phyloP scores from a whole-genome alignment of 2,329 filamentous ascomycete genomes.

The Elsinoe arachidis region DNA sequence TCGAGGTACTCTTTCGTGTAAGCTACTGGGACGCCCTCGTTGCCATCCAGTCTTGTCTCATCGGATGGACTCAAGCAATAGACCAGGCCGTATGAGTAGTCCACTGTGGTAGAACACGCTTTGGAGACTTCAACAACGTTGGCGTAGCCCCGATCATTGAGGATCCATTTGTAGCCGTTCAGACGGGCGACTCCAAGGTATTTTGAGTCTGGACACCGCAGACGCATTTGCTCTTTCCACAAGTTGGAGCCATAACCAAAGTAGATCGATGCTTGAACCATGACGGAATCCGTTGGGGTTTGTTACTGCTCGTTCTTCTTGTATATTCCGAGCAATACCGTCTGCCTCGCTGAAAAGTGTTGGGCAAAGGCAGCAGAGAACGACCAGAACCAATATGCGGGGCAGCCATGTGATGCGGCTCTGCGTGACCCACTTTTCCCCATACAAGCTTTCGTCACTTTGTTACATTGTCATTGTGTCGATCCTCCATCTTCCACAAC shows the following conservation, averaged over 20 bases:
- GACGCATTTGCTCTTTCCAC: conserved; percentile 55
- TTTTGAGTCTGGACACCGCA: conserved; percentile 49
- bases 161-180: conserved; percentile 53
- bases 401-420: background rate
- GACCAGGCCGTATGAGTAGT: conserved; percentile 50
- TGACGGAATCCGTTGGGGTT: background rate
- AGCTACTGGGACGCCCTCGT: conserved; percentile 54
- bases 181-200: conserved; percentile 52
- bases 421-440: background rate
- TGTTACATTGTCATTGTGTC: background rate
- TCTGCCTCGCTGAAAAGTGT: background rate
- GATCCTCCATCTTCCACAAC: background rate
- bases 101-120: conserved; percentile 10
- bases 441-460: conserved; percentile 6
- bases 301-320: background rate
- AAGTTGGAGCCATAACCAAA: conserved; percentile 67
- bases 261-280: conserved; percentile 40
- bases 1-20: conserved; percentile 49
- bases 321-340: background rate
- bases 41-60: conserved; percentile 45
- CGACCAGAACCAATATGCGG: background rate
- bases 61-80: conserved; percentile 46
- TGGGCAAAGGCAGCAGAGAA: background rate
- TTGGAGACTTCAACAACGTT: conserved; percentile 46
- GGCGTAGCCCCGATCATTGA: conserved; percentile 59